Evolutionary conservation across 352 stramenopile genomes (phyloP).

Genomic region (Pythium guiyangense): DNA sequence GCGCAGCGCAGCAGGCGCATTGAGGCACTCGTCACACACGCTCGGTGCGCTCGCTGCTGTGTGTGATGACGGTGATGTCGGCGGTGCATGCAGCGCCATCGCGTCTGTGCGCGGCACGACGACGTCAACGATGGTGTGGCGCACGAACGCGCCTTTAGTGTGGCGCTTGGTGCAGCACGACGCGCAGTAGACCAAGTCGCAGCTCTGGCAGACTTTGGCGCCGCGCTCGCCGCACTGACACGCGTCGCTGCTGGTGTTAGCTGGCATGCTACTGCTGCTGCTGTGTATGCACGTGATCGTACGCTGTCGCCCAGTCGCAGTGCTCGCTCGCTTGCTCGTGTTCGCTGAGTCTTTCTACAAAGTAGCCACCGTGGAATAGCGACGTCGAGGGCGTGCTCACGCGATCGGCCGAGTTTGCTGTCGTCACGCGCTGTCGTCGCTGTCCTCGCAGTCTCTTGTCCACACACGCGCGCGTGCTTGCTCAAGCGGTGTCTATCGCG

Average conservation of each 20-base stretch:
- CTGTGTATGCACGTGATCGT: background rate
- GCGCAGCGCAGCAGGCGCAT: constrained; percentile 18
- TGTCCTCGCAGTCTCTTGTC: background rate
- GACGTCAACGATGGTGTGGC: constrained; percentile 20
- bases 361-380: background rate
- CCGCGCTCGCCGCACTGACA: constrained; percentile 23
- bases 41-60: constrained; percentile 7
- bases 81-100: background rate
- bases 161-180: constrained; percentile 25
- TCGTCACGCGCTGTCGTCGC: too few species aligned
- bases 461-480: too few species aligned
- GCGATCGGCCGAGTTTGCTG: too few species aligned
- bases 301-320: too few species aligned
- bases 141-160: constrained; percentile 28
- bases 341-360: background rate
- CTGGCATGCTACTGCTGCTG: too few species aligned
- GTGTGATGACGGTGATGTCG: background rate
- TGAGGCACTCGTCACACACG: constrained; percentile 45
- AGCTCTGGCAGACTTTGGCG: constrained; percentile 18
- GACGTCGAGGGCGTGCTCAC: too few species aligned
- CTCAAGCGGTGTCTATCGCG: too few species aligned
- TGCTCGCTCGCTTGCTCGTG: background rate
- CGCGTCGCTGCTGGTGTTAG: too few species aligned
- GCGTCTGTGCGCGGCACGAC: background rate
- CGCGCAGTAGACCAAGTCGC: constrained; percentile 32